Base-by-base conservation (phyloP, 2,329 filamentous ascomycete genomes). In the Microcyclospora pomicola region DNA sequence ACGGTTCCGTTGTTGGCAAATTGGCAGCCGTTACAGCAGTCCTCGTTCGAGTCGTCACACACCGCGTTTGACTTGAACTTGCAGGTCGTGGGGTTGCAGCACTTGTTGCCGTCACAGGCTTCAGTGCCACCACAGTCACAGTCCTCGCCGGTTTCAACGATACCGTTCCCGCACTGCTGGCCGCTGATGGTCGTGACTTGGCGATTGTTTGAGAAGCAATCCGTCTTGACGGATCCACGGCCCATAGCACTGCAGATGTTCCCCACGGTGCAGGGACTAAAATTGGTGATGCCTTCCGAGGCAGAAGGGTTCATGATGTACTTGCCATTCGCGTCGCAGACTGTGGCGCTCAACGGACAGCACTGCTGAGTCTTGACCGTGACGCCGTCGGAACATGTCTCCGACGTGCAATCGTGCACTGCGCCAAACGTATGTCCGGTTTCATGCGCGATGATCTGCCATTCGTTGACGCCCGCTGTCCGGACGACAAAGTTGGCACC, bases 301-400 rank as follows among this genome's bases (percentile, higher is more conserved):
- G 88, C 91, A 9, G 82, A 91, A 0, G 91, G 91, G 57, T 96
- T 96, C 91, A 98, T 98, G 60, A 98, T 86, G 62, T 77, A 98
- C 42, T 71, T 61, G n/a, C 74, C 79, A 31, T 69, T 65, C 15
- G 91, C 91, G 59, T 92, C 69, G 59, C 91, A 98, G 0, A 64
- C 69, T 31, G 44, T 58, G 7, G 65, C 53, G 49, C 69, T 81
- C 6, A 94, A 66, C 0, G 87, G 91, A 51, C 91, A 98, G 60
- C 91, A 98, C 54, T 77, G 72, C 31, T 77, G 75, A 1, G 73
- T 65, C 38, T 62, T 67, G 46, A 77, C 70, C 2, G 64, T 62
- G 29, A 74, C 73, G 14, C 73, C 68, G 42, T 83, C 70, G 6
- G 54, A 51, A 56, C 88, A 96, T 2, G 80, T 72, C n/a, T 60